phyloP scores from a whole-genome alignment of 352 stramenopile species.

The Phytophthora brassicae region DNA sequence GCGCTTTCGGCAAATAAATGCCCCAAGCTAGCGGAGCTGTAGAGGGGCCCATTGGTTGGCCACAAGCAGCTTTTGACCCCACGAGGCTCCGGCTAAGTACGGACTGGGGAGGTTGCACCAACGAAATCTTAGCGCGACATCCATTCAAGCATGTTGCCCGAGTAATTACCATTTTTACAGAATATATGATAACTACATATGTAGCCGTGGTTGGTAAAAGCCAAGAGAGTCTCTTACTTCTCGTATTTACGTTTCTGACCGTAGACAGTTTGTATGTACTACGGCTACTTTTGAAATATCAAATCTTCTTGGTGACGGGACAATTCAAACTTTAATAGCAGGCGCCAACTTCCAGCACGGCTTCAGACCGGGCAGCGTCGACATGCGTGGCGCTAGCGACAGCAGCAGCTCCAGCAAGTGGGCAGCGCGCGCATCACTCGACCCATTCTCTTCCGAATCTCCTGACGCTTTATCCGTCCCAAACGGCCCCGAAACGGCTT shows the following conservation, averaged over 20 bases:
- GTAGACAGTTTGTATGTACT: neutral
- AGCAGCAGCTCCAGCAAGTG: constrained; percentile 25
- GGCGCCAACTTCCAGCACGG: constrained; percentile 14
- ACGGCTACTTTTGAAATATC: neutral
- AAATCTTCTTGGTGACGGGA: no score
- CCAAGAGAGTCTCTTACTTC: no score
- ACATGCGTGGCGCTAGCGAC: constrained; percentile 22
- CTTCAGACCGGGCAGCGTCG: constrained; percentile 12
- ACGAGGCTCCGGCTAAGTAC: constrained; percentile 17
- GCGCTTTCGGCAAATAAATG: constrained; percentile 56
- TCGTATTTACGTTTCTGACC: neutral
- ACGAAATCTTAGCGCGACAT: neutral
- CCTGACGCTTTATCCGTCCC: neutral
- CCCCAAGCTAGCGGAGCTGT: neutral
- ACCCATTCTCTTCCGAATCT: constrained; percentile 25
- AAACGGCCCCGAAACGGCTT: constrained; percentile 22
- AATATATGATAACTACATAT: neutral
- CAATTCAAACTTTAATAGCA: constrained; percentile 21
- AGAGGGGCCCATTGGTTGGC: constrained; percentile 35
- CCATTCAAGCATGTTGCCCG: neutral
- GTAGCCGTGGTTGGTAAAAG: no score
- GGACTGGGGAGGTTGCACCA: constrained; percentile 4
- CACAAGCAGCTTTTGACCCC: constrained; percentile 22
- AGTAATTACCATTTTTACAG: constrained; percentile 30
- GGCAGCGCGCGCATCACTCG: constrained; percentile 21